Evolutionary conservation across 345 rosid species (phyloP), one percentile per base, ranked within the genome.

Genomic region (Hibiscus syriacus): DNA sequence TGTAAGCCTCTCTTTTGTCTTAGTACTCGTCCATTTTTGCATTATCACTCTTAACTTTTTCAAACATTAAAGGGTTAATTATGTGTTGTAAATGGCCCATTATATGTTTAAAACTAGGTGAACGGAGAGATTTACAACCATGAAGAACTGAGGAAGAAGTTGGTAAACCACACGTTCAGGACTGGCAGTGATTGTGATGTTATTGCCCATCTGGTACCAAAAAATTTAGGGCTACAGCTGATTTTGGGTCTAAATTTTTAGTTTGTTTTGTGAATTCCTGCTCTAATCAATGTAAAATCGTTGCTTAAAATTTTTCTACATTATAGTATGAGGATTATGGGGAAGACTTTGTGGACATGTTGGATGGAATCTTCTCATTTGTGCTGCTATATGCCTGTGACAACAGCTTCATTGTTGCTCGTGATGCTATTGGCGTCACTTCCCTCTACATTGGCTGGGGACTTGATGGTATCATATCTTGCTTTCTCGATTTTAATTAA

Each of bases 381-480:
- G n/a, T n/a, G n/a, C n/a, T n/a, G n/a, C n/a, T n/a, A n/a, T n/a
- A 93, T 68, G 87, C 89, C 17, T 80, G 90, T 0, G 94, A 90
- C 64, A 86, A 82, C 63, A 90, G 90, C 69, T 93, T 82, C 84
- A 86, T 93, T 69, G 94, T 77, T 73, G 97, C 97, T 1, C 93
- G 98, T 1, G 97, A 93, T 68, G 98, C 97, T 27, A 70, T 88
- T 27, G 98, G 98, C 29, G 87, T 93, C 76, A 89, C n/a, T n/a
- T n/a, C n/a, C n/a, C n/a, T n/a, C n/a, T n/a, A n/a, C n/a, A n/a
- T n/a, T n/a, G n/a, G n/a, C 62, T 93, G 98, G 97, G 94, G 97
- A 25, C 76, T 88, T 36, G 97, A 93, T 39, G 98, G 95, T 88
- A 77, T 20, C 25, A 20, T 8, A 46, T 30, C 49, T 56, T 9